Base-by-base conservation (phyloP, 2,329 filamentous ascomycete genomes). In the Sordariomycetes sp. region DNA sequence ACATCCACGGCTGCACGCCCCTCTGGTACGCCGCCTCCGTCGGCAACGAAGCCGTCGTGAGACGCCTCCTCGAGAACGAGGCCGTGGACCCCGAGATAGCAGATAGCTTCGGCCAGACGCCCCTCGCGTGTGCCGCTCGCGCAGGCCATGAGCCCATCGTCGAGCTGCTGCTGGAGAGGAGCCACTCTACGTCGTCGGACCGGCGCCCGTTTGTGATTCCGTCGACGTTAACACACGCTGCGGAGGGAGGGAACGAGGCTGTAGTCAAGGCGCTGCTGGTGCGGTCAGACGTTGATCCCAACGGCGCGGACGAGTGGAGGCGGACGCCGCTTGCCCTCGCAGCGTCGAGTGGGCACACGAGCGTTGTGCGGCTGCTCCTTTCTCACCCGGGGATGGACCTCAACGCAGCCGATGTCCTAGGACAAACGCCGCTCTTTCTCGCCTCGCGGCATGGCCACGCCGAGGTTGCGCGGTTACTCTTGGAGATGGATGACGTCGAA, bases 291-390 rank as follows among this genome's bases (percentile, higher is more conserved):
- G 45, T 36, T 6, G 45, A 56, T 25, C 45, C 42, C 5, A 42
- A 56, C 22, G 17, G 17, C 2, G 39, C 42, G 45, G 54, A 56
- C 24, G 54, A 56, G 24, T 56, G 54, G 54, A 52, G 34, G 32
- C 24, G 54, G 28, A 52, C 54, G 17, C 54, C 54, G 1, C n/a
- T 56, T 10, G 62, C 62, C 52, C 62, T 63, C 42, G 65, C 65
- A n/a, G 62, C 62, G n/a, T 53, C 61, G 25, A 59, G 58, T 7
- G 64, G 62, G 15, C 60, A 65, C 53, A 55, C 56, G 53, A 57
- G 45, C 22, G 58, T 63, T 51, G 60, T 64, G 28, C 53, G 58
- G 45, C 35, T 62, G 28, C 57, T 65, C 20, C 51, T 64, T 17
- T 15, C 32, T 12, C 4, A 39, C 10, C 15, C 32, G 12, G 24